Base-by-base conservation (phyloP, 2,329 filamentous ascomycete genomes). In the Elsinoe perseae region DNA sequence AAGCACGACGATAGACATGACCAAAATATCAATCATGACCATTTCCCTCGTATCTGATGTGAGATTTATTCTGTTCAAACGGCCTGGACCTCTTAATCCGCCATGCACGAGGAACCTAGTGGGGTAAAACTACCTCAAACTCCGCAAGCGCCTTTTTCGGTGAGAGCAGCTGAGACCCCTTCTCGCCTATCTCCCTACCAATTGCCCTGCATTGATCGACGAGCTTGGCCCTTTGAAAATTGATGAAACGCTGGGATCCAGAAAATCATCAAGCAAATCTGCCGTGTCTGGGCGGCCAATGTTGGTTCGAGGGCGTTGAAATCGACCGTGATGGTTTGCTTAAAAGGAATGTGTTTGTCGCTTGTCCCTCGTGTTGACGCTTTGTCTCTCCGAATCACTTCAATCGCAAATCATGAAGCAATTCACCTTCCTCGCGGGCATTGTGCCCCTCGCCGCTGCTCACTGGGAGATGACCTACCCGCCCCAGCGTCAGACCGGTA, bases 391-490 rank as follows among this genome's bases (percentile, higher is more conserved):
- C 27, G 20, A 12, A 30, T 27, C 16, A 30, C 23, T 5, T 16
- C 27, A 40, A 28, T 40, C 12, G 21, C 20, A 23, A 20, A 50
- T 3, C 46, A 50, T 54, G 52, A 54, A 54, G 52, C 38, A 42
- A 28, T 54, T 54, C 52, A 25, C 50, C 52, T 58, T 65, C 56
- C 64, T 74, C 54, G 64, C 74, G 59, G 64, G 70, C 54, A 66
- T 77, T 56, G 67, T 73, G 46, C 71, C 76, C 56, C 62, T 77
- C 44, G 70, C 72, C 16, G 69, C 77, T 38, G 80, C 80, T 14
- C 81, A 84, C 64, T 83, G 82, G 71, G 64, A 72, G 2, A 73
- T 84, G 66, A 66, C 73, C 32, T 82, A 75, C 60, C 81, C 81
- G 9, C 59, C 70, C 14, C 66, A 71, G 58, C 77, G 80, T 55